Evolutionary conservation across 2,329 filamentous ascomycete genomes (phyloP).

Genomic region (Thelonectria rubi): DNA sequence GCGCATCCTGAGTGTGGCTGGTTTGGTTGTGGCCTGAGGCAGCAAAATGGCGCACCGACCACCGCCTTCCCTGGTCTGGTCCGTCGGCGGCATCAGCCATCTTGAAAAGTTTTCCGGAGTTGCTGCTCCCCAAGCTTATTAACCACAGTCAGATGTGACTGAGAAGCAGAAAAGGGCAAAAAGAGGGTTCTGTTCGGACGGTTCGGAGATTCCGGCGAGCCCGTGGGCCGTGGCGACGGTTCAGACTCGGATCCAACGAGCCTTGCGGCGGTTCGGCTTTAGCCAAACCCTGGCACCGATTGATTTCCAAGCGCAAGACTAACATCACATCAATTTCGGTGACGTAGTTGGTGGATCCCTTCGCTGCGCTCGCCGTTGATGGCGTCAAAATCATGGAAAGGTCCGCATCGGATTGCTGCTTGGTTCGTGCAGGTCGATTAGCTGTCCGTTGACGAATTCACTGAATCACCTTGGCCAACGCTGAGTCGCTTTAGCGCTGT

Average conservation of each 20-base stretch:
- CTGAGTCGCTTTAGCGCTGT: not conserved
- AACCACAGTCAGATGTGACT: not conserved
- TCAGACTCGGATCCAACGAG: not conserved
- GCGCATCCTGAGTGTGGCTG: not conserved
- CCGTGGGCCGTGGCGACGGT: not conserved
- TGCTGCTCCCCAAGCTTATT: not conserved
- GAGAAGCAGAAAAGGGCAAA: not conserved
- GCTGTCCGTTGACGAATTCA: not conserved
- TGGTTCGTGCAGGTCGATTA: not conserved
- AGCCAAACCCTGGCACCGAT: not conserved
- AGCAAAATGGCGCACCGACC: not conserved
- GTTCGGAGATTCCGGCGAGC: constrained; percentile 12
- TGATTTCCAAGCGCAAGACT: not conserved
- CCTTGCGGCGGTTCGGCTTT: not conserved
- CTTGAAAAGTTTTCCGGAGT: not conserved
- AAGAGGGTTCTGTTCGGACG: not conserved
- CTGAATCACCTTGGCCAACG: not conserved
- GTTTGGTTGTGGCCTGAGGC: not conserved
- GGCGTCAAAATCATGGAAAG: not conserved
- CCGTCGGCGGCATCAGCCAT: not conserved
- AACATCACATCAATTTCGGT: not conserved
- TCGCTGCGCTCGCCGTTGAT: not conserved
- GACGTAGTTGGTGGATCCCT: not conserved
- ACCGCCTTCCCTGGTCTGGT: not conserved
- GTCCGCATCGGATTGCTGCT: not conserved